Evolutionary conservation across 2,329 filamentous ascomycete species (phyloP), one percentile per base, ranked within the genome.

Genomic region (Kalmusia sp.): DNA sequence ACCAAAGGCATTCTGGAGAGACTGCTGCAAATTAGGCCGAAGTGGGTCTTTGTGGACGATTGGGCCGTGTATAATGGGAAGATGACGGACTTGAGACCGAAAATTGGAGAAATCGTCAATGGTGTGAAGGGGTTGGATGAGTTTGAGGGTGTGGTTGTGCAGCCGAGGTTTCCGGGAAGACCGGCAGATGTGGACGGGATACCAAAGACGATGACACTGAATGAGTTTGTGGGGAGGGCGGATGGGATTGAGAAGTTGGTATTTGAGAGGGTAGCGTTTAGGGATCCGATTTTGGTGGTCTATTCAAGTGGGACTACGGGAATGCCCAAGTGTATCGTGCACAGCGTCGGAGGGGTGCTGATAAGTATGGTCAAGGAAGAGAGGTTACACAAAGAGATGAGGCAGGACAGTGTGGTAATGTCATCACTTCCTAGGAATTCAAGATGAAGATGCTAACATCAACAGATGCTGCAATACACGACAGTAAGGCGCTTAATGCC

Each of bases 41-140:
- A 85, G 72, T 90, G 85, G 68, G 80, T 96, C n/a, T 95, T 96
- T 68, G 87, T 93, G 66, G 92, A 96, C 63, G 91, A 95, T 63
- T 86, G 82, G 31, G 84, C 91, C 0, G 76, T 93, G 2, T 96
- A 96, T 63, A 93, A 93, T 61, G 90, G 90, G 39, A 91, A 90
- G 72, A 84, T 79, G 0, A 79, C 89, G 21, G 90, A 95, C 64
- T 77, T 96, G 33, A 79, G 88, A 4, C 73, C 79, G 0, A 95
- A 95, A 76, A 93, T 96, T 76, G 71, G 73, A 22, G 84, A 87
- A 31, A 81, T 92, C 15, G 80, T 88, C 0, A 70, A 77, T 1
- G 89, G 89, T 0, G 83, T 95, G 80, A 76, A 78, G 24, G 79
- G 70, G 0, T 83, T 88, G 41, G 50, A 69, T 8, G 83, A 85